Conservation (phyloP, 2,329 filamentous ascomycete species). For the Drechslerella coelobrocha region DNA sequence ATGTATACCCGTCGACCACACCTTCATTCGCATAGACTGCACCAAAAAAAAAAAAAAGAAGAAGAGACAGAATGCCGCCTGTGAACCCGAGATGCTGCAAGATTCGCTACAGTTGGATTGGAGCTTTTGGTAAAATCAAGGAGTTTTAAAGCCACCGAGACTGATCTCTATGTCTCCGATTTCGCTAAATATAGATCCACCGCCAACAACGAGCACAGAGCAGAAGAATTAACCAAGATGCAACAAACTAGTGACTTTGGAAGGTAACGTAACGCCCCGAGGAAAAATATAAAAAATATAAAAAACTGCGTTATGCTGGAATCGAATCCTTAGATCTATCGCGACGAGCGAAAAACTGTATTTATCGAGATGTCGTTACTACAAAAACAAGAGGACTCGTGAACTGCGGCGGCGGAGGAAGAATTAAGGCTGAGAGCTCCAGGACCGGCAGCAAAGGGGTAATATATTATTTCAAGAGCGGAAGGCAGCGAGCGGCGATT, state of each 20-base stretch:
- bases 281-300: neutral
- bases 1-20: neutral
- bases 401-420: neutral
- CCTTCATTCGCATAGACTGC: too few species aligned
- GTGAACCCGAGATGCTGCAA: too few species aligned
- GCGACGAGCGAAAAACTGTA: too few species aligned
- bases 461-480: neutral
- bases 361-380: too few species aligned
- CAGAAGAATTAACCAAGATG: neutral
- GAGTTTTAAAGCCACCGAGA: neutral
- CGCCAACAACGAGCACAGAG: too few species aligned
- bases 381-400: neutral
- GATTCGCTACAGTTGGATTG: too few species aligned
- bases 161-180: neutral
- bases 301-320: too few species aligned
- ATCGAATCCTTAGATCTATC: too few species aligned
- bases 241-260: neutral
- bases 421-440: slow-evolving; percentile 10
- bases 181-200: slow-evolving; percentile 1
- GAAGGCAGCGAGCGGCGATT: slow-evolving; percentile 3
- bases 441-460: too few species aligned
- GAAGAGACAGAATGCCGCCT: too few species aligned
- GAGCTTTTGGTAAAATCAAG: neutral
- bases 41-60: too few species aligned
- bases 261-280: neutral